Conservation (phyloP, 176 grass and related monocot genomes). For the Hordeum vulgare region DNA sequence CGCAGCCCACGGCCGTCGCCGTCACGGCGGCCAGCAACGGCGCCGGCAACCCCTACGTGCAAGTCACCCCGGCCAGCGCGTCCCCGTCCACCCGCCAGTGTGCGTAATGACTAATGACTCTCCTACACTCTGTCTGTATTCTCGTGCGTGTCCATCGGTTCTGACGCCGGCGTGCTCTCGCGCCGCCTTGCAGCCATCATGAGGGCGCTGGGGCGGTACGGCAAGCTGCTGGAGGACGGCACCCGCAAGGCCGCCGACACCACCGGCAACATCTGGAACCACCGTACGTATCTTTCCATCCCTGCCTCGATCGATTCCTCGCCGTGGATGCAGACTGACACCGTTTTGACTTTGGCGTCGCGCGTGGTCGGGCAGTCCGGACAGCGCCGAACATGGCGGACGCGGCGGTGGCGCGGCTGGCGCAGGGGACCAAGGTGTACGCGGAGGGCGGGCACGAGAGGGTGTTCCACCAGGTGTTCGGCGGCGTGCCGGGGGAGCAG, state of each 20-base stretch:
- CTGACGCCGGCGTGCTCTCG: not conserved
- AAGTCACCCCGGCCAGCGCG: slow-evolving; percentile 36
- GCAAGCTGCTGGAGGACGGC: slow-evolving; percentile 57
- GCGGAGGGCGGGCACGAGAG: slow-evolving; percentile 77
- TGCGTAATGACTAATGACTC: not conserved
- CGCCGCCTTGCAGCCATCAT: slow-evolving; percentile 15
- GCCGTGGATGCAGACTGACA: not conserved
- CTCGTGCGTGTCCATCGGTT: not conserved
- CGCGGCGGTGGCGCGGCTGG: slow-evolving; percentile 61
- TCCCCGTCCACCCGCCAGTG: slow-evolving; percentile 37
- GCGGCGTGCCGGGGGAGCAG: slow-evolving; percentile 53
- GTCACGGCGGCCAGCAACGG: slow-evolving; percentile 38
- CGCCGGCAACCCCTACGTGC: slow-evolving; percentile 51
- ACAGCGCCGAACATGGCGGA: slow-evolving; percentile 71
- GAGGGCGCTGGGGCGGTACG: slow-evolving; percentile 52
- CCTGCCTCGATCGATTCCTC: not conserved
- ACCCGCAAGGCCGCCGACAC: slow-evolving; percentile 51
- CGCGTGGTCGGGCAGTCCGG: slow-evolving; percentile 27
- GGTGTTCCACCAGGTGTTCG: slow-evolving; percentile 85
- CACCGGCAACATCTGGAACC: slow-evolving; percentile 74
- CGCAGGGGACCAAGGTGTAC: slow-evolving; percentile 86
- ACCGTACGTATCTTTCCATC: slow-evolving; percentile 19
- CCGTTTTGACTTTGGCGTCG: not conserved
- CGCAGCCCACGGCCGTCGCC: slow-evolving; percentile 12
- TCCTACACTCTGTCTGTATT: not conserved